A percentile compares a stretch with the other conserved stretches of the same genome.
These are phyloP conservation scores for Keithomyces neogunnii DNA, from an alignment of 2,329 filamentous ascomycete species.

Conservation along the genomic window DNA sequence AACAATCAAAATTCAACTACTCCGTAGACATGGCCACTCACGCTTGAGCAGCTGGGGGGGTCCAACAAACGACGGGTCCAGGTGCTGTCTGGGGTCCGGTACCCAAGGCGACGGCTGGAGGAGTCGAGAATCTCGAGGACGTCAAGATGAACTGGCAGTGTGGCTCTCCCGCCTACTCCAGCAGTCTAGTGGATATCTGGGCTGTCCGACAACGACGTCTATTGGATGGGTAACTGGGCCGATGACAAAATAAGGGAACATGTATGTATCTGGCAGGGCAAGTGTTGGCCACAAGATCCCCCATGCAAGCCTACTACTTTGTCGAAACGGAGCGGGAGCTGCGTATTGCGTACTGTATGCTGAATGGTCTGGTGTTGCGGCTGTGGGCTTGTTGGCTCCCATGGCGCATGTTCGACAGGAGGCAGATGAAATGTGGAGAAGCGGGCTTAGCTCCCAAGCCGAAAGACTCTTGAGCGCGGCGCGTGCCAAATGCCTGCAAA, in stretches of 20 bases:
- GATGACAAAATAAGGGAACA: background rate
- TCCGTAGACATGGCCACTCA: background rate
- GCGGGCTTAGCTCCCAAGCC: too few species aligned
- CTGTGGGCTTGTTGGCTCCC: background rate
- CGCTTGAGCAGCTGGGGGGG: background rate
- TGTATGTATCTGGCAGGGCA: background rate
- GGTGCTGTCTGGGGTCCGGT: constrained; percentile 2
- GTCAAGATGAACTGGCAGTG: background rate
- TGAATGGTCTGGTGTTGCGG: background rate
- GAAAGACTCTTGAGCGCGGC: too few species aligned
- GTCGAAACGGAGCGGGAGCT: background rate
- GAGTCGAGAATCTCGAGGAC: background rate
- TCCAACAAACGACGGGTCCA: background rate
- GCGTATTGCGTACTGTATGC: too few species aligned
- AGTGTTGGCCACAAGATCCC: background rate
- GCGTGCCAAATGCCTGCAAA: too few species aligned
- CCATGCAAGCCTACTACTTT: background rate
- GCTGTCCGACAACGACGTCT: background rate
- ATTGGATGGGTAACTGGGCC: background rate
- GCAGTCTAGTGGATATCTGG: background rate
- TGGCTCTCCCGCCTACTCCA: background rate
- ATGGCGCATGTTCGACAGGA: background rate
- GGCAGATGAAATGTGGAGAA: constrained; percentile 3
- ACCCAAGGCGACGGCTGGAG: background rate
- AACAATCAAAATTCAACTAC: too few species aligned